Base-by-base conservation (phyloP, 2,329 filamentous ascomycete genomes). In the Sporothrix globosa region DNA sequence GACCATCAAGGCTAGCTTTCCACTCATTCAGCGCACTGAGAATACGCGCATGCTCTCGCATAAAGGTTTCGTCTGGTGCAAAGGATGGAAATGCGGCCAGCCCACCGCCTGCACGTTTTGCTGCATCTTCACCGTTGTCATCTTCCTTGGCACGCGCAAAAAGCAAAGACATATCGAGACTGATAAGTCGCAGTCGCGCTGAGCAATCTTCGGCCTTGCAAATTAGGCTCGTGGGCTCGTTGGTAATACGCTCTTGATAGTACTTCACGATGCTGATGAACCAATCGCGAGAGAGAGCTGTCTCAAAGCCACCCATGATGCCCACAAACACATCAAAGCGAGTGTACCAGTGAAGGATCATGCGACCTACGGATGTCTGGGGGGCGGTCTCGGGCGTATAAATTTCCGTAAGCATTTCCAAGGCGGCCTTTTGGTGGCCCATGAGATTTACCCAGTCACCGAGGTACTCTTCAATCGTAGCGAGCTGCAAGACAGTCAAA, bases 401-500 rank as follows among this genome's bases (percentile, higher is more conserved):
- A 0, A 97, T 82, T 56, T 90, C 87, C 1, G 86, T 91, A 60
- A 98, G 82, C 75, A 98, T 90, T 73, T 92, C 88, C 76, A 91
- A 88, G 0, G 96, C 96, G 13, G 95, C 96, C 77, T 91, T 93
- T 78, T 97, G 94, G 78, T 98, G 96, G 27, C 93, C 92, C 80
- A 96, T 90, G 19, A 98, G 84, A 76, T 96, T 97, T 68, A 96
- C 88, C 93, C 93, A 98, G 78, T 99, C 96, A 14, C 96, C 96
- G 60, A 98, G 85, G 76, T 93, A 96, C 81, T 98, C 96, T 93
- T 99, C 96, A 70, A 97, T 96, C 3, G 92, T 96, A 69, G 94
- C 93, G 66, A 98, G 86, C 76, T 98, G 94, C 54, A 99, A 82
- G 24, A 98, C 94, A 0, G 95, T 96, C 72, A 97, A 79, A 44